phyloP scores from a whole-genome alignment of 352 stramenopile species.

The Globisporangium abappressorium region DNA sequence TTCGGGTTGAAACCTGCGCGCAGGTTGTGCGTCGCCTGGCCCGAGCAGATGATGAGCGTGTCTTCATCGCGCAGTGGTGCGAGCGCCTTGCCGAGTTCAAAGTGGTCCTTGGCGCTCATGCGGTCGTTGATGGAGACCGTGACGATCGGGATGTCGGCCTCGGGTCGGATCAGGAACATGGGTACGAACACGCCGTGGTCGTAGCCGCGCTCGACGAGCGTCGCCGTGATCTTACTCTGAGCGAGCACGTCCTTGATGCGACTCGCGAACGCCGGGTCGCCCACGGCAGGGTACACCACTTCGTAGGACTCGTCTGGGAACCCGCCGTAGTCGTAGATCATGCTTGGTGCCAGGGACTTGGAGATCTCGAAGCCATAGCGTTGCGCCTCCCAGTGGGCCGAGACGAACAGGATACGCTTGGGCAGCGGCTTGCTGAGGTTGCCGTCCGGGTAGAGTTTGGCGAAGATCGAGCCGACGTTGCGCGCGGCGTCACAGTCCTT shows the following conservation, averaged over 20 bases:
- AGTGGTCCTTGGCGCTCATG: constrained; percentile 37
- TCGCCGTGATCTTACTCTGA: constrained; percentile 40
- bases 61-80: constrained; percentile 52
- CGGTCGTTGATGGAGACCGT: constrained; percentile 61
- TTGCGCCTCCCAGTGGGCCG: constrained; percentile 81
- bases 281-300: constrained; percentile 77
- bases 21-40: constrained; percentile 45
- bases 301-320: constrained; percentile 88
- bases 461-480: constrained; percentile 29
- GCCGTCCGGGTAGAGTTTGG: constrained; percentile 31
- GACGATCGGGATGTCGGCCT: constrained; percentile 87
- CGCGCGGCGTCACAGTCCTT: constrained; percentile 22
- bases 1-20: constrained; percentile 21
- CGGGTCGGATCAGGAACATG: constrained; percentile 84
- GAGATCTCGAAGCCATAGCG: constrained; percentile 39
- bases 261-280: constrained; percentile 60
- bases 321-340: constrained; percentile 91
- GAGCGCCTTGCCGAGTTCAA: constrained; percentile 58
- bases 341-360: constrained; percentile 37
- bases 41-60: constrained; percentile 74
- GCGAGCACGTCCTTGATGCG: constrained; percentile 63
- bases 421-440: constrained; percentile 27
- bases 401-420: constrained; percentile 79
- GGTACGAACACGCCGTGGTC: constrained; percentile 94
- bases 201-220: constrained; percentile 61